phyloP scores from a whole-genome alignment of 2,329 filamentous ascomycete genomes.

The Nemania serpens region DNA sequence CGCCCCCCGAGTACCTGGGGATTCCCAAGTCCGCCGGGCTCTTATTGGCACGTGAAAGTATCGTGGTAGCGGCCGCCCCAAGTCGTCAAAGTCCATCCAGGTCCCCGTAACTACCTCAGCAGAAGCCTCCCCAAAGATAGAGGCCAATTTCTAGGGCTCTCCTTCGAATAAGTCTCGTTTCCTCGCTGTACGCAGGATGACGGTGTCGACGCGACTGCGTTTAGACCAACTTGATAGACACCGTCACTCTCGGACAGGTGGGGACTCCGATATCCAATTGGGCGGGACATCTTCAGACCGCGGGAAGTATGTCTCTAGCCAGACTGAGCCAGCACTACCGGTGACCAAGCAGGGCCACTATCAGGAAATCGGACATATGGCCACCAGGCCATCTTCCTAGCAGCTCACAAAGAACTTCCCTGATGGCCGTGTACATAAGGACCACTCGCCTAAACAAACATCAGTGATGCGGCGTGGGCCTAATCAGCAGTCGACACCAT shows the following conservation, averaged over 20 bases:
- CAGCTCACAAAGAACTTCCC: slow-evolving; percentile 40
- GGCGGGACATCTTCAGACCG: slow-evolving; percentile 46
- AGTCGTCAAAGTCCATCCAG: slow-evolving; percentile 25
- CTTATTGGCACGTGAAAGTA: slow-evolving; percentile 26
- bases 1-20: too few species aligned
- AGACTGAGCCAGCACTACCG: slow-evolving; percentile 40
- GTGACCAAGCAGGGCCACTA: slow-evolving; percentile 43
- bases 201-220: slow-evolving; percentile 40
- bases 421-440: slow-evolving; percentile 43
- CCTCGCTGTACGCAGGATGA: slow-evolving; percentile 42
- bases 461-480: slow-evolving; percentile 44
- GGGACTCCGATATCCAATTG: slow-evolving; percentile 43
- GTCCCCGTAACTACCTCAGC: slow-evolving; percentile 24
- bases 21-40: slow-evolving; percentile 3
- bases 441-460: slow-evolving; percentile 43
- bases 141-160: slow-evolving; percentile 40
- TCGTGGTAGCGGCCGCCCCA: slow-evolving; percentile 29
- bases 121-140: slow-evolving; percentile 31
- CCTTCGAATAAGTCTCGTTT: slow-evolving; percentile 44
- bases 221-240: slow-evolving; percentile 44
- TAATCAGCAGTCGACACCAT: slow-evolving; percentile 39
- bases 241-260: slow-evolving; percentile 42
- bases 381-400: slow-evolving; percentile 45
- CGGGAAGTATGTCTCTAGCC: slow-evolving; percentile 41
- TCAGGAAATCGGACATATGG: slow-evolving; percentile 43